Evolutionary conservation across 805 yeast species (phyloP).

Genomic region (Candida dajiaensis): DNA sequence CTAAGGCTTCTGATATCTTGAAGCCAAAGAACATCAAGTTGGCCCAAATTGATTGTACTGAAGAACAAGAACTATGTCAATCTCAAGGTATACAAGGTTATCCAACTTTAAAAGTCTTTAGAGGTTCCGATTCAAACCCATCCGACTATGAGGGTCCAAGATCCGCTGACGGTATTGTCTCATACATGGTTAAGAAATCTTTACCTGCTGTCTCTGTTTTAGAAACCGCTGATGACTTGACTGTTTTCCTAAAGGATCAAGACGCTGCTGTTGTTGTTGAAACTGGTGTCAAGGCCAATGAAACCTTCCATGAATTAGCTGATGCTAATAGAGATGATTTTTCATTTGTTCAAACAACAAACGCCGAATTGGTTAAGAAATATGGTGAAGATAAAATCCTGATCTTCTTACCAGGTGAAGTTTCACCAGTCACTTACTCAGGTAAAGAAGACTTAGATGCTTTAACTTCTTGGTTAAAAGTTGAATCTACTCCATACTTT

Average conservation of each 20-base stretch:
- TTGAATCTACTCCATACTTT: conserved; percentile 73
- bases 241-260: conserved; percentile 39
- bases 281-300: conserved; percentile 42
- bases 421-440: conserved; percentile 26
- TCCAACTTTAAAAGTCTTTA: conserved; percentile 78
- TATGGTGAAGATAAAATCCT: conserved; percentile 28
- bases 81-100: conserved; percentile 69
- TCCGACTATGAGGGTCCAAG: conserved; percentile 82
- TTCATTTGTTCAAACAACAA: conserved; percentile 48
- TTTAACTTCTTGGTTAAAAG: conserved; percentile 28
- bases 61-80: conserved; percentile 64
- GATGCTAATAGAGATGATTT: conserved; percentile 54
- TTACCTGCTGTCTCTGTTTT: conserved; percentile 65
- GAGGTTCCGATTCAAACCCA: conserved; percentile 36
- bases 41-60: conserved; percentile 85
- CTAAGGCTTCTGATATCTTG: conserved; percentile 63
- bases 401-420: conserved; percentile 25
- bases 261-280: conserved; percentile 52
- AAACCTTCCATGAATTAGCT: conserved; percentile 60
- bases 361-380: conserved; percentile 29
- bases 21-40: conserved; percentile 57
- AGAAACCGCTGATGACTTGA: conserved; percentile 43
- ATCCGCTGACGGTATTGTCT: conserved; percentile 68
- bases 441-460: conserved; percentile 23
- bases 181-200: conserved; percentile 75